Evolutionary conservation across 441 rosid genomes (phyloP), one percentile per base, ranked within the genome.

Genomic region (Breynia disticha): DNA sequence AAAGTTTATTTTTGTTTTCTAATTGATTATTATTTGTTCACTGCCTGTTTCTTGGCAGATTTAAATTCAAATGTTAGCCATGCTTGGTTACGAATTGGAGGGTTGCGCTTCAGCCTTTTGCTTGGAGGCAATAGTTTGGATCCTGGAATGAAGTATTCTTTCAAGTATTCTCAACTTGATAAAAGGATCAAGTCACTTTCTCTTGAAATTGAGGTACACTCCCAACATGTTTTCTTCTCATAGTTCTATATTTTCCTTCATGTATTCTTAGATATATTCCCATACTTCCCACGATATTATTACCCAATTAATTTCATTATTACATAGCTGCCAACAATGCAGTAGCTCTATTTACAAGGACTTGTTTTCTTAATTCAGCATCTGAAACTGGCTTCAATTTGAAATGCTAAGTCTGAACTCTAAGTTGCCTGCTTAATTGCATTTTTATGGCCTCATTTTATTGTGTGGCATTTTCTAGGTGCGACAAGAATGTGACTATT

Each of bases 71-170:
- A 64, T 59, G 78, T 81, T 66, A 95, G 96, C 46, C 59, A 67
- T 64, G 86, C 81, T 16, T 93, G 96, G 96, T 46, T 89, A 47
- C 65, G 67, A 50, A 80, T 93, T 56, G 99, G 97, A 48, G 82
- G 70, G 21, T 66, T 93, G 60, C 95, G 95, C 55, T 83, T 80
- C 64, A 67, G 57, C 68, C 96, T 89, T 64, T 72, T 93, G 80
- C 79, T 76, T 69, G 53, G 72, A 57, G 56, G 75, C 62, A 80
- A 80, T 74, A 81, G 70, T 70, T 58, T 86, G 63, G 99, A 93
- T 77, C 99, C 99, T 63, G 81, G 79, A 48, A 61, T 71, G 77
- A 89, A 86, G 71, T 83, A 81, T 62, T 69, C 79, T 51, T 80
- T 71, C 76, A 93, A 86, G 77, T 67, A 75, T 60, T 66, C 75